Percentiles rank a stretch among this genome's conserved stretches.
Evolutionary conservation across 2,329 filamentous ascomycete genomes (phyloP).

Genomic region (Myotisia sp.): DNA sequence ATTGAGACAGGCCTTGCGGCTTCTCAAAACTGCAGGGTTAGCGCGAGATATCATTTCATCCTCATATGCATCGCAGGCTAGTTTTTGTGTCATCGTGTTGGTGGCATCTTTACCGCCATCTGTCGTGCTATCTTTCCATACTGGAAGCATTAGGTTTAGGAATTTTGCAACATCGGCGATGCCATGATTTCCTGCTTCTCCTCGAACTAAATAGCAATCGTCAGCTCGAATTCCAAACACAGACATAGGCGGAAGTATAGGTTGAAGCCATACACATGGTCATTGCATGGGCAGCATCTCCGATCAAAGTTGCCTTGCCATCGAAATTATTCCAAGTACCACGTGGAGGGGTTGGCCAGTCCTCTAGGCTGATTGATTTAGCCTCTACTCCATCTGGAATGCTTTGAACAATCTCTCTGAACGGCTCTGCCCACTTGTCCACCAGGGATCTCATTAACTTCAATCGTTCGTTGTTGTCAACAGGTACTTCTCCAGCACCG

Average conservation of each 20-base stretch:
- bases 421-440: conserved; percentile 37
- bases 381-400: conserved; percentile 32
- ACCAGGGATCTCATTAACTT: conserved; percentile 33
- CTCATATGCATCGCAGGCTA: conserved; percentile 28
- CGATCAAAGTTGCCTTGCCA: conserved; percentile 35
- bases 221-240: not conserved
- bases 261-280: conserved; percentile 40
- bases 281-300: conserved; percentile 46
- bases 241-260: not conserved
- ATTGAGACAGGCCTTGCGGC: conserved; percentile 40
- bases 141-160: conserved; percentile 18
- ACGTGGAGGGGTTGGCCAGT: conserved; percentile 33
- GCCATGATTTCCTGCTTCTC: conserved; percentile 45
- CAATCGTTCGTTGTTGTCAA: conserved; percentile 26
- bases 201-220: conserved; percentile 32
- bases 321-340: conserved; percentile 22
- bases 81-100: conserved; percentile 20
- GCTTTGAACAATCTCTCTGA: conserved; percentile 29
- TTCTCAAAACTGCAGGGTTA: conserved; percentile 36
- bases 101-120: not conserved
- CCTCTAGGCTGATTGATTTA: conserved; percentile 35
- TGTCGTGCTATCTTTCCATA: conserved; percentile 12
- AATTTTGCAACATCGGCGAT: conserved; percentile 40
- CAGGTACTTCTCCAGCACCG: conserved; percentile 29
- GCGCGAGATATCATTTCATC: conserved; percentile 31